Conservation (phyloP, 345 rosid species). For the Hibiscus trionum region DNA sequence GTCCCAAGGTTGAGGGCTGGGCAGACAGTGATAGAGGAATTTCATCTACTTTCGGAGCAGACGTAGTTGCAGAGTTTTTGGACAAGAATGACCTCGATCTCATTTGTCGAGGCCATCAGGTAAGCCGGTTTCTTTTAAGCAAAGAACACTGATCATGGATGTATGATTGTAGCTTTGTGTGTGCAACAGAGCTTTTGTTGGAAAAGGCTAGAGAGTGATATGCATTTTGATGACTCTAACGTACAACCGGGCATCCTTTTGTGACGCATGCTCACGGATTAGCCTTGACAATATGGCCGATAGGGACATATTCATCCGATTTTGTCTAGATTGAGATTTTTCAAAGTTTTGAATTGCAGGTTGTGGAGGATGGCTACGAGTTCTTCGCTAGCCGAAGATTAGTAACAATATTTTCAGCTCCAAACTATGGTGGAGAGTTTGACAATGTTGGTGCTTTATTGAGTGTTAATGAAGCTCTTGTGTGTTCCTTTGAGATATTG, state of each 20-base stretch:
- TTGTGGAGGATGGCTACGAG: constrained; percentile 97
- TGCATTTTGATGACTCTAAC: neutral
- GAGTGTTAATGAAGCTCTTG: constrained; percentile 66
- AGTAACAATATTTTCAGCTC: constrained; percentile 96
- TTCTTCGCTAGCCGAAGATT: constrained; percentile 78
- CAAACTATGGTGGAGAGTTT: constrained; percentile 99
- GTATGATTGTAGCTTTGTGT: neutral
- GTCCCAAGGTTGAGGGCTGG: constrained; percentile 64
- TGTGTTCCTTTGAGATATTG: constrained; percentile 91
- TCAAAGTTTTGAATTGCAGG: constrained; percentile 38
- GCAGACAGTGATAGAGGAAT: constrained; percentile 85
- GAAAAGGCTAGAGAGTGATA: neutral
- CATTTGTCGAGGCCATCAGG: constrained; percentile 99
- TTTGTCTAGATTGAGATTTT: constrained; percentile 9
- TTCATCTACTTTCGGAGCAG: constrained; percentile 87
- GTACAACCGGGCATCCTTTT: neutral
- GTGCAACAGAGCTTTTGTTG: neutral
- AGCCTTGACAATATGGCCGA: neutral
- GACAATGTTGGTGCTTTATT: constrained; percentile 91
- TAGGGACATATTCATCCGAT: neutral
- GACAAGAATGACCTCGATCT: constrained; percentile 90
- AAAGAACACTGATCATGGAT: neutral
- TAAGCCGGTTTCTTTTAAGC: constrained; percentile 19
- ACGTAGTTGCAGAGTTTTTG: constrained; percentile 71
- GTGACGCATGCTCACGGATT: neutral